Conservation (phyloP, 441 rosid species). For the Gossypium davidsonii region DNA sequence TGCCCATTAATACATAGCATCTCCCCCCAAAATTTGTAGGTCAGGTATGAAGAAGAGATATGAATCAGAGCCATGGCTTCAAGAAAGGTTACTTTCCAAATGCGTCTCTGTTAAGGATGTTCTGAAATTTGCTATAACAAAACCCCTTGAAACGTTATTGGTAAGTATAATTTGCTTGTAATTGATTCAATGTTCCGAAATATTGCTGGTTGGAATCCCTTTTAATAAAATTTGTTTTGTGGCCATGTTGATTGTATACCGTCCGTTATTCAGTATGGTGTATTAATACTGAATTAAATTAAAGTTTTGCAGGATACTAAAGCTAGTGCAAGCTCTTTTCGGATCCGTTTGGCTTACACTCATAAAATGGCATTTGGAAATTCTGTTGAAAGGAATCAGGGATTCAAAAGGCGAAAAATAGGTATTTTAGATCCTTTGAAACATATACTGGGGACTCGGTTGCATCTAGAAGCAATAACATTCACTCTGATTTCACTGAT, state of each 20-base stretch:
- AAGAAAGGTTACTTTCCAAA: conserved; percentile 32
- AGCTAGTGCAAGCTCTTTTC: conserved; percentile 49
- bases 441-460: background rate
- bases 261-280: background rate
- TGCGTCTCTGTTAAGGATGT: conserved; percentile 60
- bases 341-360: conserved; percentile 66
- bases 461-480: background rate
- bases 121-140: conserved; percentile 44
- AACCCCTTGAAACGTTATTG: conserved; percentile 44
- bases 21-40: conserved; percentile 34
- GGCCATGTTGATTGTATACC: background rate
- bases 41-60: conserved; percentile 52
- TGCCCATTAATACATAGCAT: background rate
- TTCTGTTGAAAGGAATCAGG: conserved; percentile 31
- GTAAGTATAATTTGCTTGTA: conserved; percentile 31
- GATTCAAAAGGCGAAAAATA: conserved; percentile 64
- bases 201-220: background rate
- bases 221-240: background rate
- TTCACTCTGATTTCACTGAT: background rate
- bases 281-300: conserved; percentile 24
- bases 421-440: conserved; percentile 29
- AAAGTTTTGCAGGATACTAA: conserved; percentile 67
- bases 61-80: conserved; percentile 51
- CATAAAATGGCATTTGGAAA: conserved; percentile 28
- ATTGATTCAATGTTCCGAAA: conserved; percentile 12